Evolutionary conservation across 1,284 basidiomycete genomes (phyloP).

Genomic region (Leccinum fuscescens): DNA sequence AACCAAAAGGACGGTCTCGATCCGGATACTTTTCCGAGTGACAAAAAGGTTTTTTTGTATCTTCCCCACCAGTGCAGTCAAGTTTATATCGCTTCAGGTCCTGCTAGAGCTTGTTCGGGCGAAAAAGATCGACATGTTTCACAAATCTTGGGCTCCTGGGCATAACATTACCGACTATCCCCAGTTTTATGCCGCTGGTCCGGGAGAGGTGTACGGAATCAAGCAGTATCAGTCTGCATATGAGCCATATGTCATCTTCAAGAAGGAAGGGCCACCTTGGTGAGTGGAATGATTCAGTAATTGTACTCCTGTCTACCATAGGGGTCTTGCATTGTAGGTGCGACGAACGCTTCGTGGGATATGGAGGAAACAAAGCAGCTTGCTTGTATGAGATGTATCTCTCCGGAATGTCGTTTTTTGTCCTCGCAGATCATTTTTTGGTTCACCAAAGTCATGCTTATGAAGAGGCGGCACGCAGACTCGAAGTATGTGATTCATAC

Average conservation of each 20-base stretch:
- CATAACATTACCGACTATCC: constrained; percentile 79
- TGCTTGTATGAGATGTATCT: constrained; percentile 67
- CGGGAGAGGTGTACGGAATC: constrained; percentile 72
- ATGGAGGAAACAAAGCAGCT: constrained; percentile 72
- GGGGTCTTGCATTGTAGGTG: constrained; percentile 47
- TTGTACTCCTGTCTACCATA: background rate
- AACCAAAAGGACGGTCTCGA: constrained; percentile 61
- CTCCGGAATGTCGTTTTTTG: constrained; percentile 71
- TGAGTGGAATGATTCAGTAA: constrained; percentile 29
- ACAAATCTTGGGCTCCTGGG: constrained; percentile 71
- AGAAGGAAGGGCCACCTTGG: constrained; percentile 74
- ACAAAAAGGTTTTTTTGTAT: constrained; percentile 51
- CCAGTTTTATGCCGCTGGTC: constrained; percentile 58
- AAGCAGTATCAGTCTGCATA: constrained; percentile 75
- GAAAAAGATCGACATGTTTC: constrained; percentile 68
- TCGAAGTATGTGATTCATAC: constrained; percentile 49
- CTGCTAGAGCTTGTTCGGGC: constrained; percentile 55
- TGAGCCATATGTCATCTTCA: constrained; percentile 82
- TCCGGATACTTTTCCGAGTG: constrained; percentile 55
- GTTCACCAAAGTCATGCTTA: constrained; percentile 83
- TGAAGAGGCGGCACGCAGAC: constrained; percentile 67
- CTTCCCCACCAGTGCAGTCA: background rate
- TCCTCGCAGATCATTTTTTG: constrained; percentile 81
- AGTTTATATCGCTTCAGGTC: constrained; percentile 36
- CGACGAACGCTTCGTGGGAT: constrained; percentile 86